Percentiles rank a stretch among this genome's conserved stretches.
These are phyloP conservation scores for Kandelia obovata DNA, from an alignment of 345 rosid genomes.

Conservation along the genomic window DNA sequence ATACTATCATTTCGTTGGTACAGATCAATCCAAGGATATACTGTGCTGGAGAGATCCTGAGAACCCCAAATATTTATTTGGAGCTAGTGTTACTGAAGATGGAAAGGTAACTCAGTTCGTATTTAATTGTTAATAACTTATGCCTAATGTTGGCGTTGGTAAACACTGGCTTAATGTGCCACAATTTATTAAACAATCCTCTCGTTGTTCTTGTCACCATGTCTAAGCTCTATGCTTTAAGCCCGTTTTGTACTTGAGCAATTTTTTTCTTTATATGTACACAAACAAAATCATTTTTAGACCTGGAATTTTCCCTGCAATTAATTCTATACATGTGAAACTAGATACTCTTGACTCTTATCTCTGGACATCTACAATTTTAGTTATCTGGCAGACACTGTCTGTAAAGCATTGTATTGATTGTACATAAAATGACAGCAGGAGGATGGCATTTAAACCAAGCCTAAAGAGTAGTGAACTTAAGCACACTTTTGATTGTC, in stretches of 20 bases:
- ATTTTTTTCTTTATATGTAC: no score
- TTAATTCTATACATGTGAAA: no score
- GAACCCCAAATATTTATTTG: constrained; percentile 63
- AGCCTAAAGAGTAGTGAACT: not conserved
- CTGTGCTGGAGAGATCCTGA: constrained; percentile 86
- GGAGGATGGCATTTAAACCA: not conserved
- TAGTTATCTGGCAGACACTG: no score
- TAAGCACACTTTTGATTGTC: not conserved
- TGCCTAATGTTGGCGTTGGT: no score
- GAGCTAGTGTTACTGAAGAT: constrained; percentile 65
- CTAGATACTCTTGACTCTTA: no score
- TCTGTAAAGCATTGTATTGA: no score
- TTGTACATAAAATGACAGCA: not conserved
- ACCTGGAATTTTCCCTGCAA: no score
- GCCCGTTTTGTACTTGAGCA: no score
- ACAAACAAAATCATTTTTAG: no score
- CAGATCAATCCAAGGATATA: constrained; percentile 75
- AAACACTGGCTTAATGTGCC: not conserved
- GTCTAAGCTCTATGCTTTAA: no score
- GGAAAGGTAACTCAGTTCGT: constrained; percentile 54
- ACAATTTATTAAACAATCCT: not conserved
- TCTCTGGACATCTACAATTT: no score
- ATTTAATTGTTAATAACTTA: not conserved
- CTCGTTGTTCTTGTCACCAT: no score
- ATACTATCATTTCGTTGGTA: constrained; percentile 77